Conservation (phyloP, 805 yeast genomes). For the Candida nemodendra region DNA sequence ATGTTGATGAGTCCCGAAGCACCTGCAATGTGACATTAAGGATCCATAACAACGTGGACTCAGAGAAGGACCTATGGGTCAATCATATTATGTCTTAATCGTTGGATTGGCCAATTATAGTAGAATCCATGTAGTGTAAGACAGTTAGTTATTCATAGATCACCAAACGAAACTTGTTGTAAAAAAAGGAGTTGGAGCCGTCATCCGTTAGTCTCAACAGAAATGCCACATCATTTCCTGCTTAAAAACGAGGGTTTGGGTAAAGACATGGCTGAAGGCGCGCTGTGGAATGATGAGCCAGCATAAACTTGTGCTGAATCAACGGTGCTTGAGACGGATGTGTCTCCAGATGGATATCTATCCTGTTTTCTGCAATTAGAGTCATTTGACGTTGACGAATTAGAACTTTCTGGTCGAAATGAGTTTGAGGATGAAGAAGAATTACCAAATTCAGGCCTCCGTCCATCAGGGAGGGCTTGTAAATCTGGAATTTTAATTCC, state of each 20-base stretch:
- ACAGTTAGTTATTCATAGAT: too few species aligned
- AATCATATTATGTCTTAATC: too few species aligned
- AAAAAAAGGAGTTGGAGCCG: too few species aligned
- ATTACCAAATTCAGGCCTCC: conserved; percentile 19
- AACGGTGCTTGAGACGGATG: conserved; percentile 11
- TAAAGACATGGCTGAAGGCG: conserved; percentile 54
- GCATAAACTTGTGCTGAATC: conserved; percentile 40
- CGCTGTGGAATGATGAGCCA: conserved; percentile 55
- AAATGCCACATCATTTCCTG: conserved; percentile 17
- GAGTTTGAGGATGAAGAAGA: conserved; percentile 1
- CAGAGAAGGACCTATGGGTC: too few species aligned
- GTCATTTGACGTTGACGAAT: conserved; percentile 17
- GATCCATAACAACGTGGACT: too few species aligned
- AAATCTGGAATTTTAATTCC: conserved; percentile 8
- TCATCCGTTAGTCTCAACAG: too few species aligned
- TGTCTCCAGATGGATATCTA: conserved; percentile 9
- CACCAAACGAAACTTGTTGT: too few species aligned
- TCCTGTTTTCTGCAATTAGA: conserved; percentile 10
- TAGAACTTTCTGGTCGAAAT: conserved; percentile 11
- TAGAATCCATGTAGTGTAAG: too few species aligned
- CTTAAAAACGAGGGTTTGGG: conserved; percentile 52
- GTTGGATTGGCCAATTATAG: too few species aligned
- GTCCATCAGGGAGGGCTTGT: conserved; percentile 18
- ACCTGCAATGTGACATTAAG: too few species aligned
- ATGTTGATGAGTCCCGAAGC: too few species aligned